Percentiles rank a stretch among this genome's conserved stretches.
These are phyloP conservation scores for Amoeboaphelidium occidentale DNA, from an alignment of 371 early-diverging fungal species.

Conservation along the genomic window DNA sequence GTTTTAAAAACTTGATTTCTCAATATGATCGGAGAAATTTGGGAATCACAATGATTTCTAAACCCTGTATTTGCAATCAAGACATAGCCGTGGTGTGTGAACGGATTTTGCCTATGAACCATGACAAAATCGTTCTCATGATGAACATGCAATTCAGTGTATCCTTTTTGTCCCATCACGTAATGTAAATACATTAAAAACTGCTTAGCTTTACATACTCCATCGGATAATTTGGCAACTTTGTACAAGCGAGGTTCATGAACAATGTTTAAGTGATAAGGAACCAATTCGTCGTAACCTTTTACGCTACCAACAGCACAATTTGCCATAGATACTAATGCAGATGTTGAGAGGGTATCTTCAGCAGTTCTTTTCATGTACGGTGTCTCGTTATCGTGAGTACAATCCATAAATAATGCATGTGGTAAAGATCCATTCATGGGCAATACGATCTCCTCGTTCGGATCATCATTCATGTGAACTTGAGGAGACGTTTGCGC, in stretches of 20 bases:
- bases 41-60: conserved; percentile 1
- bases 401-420: conserved; percentile 87
- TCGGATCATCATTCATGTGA: neutral
- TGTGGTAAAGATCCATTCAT: conserved; percentile 35
- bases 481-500: neutral
- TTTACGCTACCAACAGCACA: conserved; percentile 83
- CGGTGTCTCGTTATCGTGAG: conserved; percentile 92
- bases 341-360: conserved; percentile 75
- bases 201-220: conserved; percentile 36
- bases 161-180: conserved; percentile 54
- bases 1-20: neutral
- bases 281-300: conserved; percentile 84
- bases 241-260: conserved; percentile 53
- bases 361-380: conserved; percentile 60
- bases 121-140: conserved; percentile 72
- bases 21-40: neutral
- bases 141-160: conserved; percentile 72
- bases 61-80: conserved; percentile 70
- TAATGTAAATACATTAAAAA: conserved; percentile 42
- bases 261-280: conserved; percentile 57
- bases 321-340: conserved; percentile 61
- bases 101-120: conserved; percentile 73
- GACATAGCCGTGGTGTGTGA: conserved; percentile 66
- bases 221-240: conserved; percentile 17
- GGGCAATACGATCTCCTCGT: conserved; percentile 2